A percentile compares a stretch with the other conserved stretches of the same genome.
Conservation (phyloP, 1,139 yeast species). For the Geotrichum siamense region DNA sequence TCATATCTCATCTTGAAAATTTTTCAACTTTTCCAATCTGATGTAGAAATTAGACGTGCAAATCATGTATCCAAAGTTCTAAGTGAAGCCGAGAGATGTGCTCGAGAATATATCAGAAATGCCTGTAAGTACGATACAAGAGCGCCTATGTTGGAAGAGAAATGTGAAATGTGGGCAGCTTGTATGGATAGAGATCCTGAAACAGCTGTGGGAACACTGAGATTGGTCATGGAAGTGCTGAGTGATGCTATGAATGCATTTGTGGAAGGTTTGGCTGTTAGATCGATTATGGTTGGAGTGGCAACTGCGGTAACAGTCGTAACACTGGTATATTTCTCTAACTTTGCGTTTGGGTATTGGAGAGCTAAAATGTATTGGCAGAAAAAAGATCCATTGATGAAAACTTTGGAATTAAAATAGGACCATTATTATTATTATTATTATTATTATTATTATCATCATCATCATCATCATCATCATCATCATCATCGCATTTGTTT, state of each 20-base stretch:
- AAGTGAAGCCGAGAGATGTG: conserved; percentile 38
- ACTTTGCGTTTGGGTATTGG: conserved; percentile 40
- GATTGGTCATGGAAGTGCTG: conserved; percentile 50
- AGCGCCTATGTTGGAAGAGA: conserved; percentile 62
- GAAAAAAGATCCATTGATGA: neutral
- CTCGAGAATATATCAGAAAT: conserved; percentile 59
- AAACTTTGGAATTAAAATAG: conserved; percentile 10
- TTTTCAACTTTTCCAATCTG: conserved; percentile 2
- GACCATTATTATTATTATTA: too few species aligned
- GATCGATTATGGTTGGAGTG: conserved; percentile 46
- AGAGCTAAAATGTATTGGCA: conserved; percentile 23
- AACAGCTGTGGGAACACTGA: conserved; percentile 9
- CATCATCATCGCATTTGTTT: too few species aligned
- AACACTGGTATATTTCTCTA: conserved; percentile 36
- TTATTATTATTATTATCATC: too few species aligned
- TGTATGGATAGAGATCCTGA: conserved; percentile 38
- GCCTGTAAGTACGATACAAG: conserved; percentile 46
- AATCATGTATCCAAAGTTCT: conserved; percentile 5
- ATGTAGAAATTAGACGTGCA: conserved; percentile 3
- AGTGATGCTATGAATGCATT: conserved; percentile 75
- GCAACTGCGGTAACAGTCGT: conserved; percentile 28
- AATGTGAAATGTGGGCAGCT: conserved; percentile 63
- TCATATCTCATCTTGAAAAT: conserved; percentile 7
- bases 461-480: too few species aligned
- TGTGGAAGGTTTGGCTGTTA: conserved; percentile 61